Conservation (phyloP, 164 flowering plant genomes). For the Magnolia sinica region DNA sequence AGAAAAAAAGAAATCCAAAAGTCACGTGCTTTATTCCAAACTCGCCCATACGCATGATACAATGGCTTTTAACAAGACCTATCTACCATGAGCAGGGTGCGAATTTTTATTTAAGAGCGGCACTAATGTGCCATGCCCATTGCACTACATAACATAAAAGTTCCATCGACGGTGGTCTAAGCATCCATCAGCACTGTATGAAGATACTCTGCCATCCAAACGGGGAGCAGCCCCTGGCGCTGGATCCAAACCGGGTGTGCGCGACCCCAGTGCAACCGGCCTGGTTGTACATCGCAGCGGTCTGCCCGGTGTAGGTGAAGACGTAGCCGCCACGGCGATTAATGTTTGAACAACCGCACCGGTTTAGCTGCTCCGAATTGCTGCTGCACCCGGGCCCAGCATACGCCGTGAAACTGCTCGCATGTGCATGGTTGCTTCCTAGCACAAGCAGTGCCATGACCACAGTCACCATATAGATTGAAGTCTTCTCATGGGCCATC, state of each 20-base stretch:
- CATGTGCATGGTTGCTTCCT: not conserved
- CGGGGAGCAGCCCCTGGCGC: not conserved
- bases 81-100: not conserved
- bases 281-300: conserved; percentile 9
- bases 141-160: too few species aligned
- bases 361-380: not conserved
- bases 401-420: conserved; percentile 8
- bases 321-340: conserved; percentile 3
- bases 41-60: too few species aligned
- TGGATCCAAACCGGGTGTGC: conserved; percentile 2
- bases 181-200: conserved; percentile 12
- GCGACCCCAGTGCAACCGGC: conserved; percentile 7
- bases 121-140: not conserved
- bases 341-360: conserved; percentile 13
- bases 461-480: not conserved
- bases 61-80: too few species aligned
- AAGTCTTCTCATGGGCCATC: not conserved
- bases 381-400: conserved; percentile 12
- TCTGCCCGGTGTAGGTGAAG: conserved; percentile 10
- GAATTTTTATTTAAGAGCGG: not conserved
- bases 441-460: not conserved
- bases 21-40: too few species aligned
- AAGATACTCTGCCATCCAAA: conserved; percentile 22
- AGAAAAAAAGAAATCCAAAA: too few species aligned
- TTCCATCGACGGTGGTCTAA: not conserved